A percentile compares a stretch with the other conserved stretches of the same genome.
These are phyloP conservation scores for Globisporangium iwayamae DNA, from an alignment of 352 stramenopile species.

Conservation along the genomic window DNA sequence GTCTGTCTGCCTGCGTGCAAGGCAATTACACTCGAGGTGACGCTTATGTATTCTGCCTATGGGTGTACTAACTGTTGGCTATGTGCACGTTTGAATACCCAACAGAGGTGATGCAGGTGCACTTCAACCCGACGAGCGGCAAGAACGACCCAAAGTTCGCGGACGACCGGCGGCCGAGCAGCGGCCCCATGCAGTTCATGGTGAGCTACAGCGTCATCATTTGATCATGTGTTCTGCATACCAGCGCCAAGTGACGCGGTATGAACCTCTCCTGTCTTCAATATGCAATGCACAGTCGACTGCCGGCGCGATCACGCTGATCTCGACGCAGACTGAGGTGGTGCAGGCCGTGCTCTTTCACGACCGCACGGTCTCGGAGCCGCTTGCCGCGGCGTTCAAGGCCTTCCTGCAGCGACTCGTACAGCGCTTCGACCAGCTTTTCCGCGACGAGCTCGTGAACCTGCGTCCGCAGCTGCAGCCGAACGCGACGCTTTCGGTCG, in stretches of 20 bases:
- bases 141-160: conserved; percentile 18
- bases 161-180: conserved; percentile 16
- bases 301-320: conserved; percentile 60
- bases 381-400: conserved; percentile 40
- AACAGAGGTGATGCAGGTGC: conserved; percentile 63
- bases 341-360: conserved; percentile 79
- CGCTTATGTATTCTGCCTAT: neutral
- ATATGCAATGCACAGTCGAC: conserved; percentile 21
- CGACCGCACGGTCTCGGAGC: conserved; percentile 52
- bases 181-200: conserved; percentile 20
- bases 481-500: conserved; percentile 27
- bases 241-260: neutral
- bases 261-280: neutral
- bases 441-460: conserved; percentile 36
- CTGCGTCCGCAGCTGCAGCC: conserved; percentile 43
- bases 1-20: neutral
- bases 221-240: neutral
- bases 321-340: conserved; percentile 53
- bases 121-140: conserved; percentile 46
- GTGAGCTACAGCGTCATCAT: neutral
- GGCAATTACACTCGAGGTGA: neutral
- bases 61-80: neutral
- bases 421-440: conserved; percentile 41
- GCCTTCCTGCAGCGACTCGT: conserved; percentile 57
- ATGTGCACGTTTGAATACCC: neutral